Percentiles rank a stretch among this genome's conserved stretches.
phyloP scores from a whole-genome alignment of 331 rosid species.

The Phaseolus coccineus region DNA sequence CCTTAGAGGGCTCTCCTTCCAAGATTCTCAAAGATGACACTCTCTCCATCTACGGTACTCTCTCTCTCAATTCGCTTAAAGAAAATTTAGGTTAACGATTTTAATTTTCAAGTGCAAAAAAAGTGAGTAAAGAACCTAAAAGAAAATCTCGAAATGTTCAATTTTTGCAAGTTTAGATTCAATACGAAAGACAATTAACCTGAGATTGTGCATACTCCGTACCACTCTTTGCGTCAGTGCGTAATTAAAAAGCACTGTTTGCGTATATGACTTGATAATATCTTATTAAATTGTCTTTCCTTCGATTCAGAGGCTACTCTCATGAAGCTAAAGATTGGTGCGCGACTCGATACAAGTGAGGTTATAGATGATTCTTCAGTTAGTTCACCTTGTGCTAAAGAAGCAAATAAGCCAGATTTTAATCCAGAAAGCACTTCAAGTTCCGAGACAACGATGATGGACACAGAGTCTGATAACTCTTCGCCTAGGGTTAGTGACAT shows the following conservation, averaged over 20 bases:
- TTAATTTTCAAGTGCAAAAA: background rate
- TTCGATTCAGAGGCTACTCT: slow-evolving; percentile 79
- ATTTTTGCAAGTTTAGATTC: slow-evolving; percentile 19
- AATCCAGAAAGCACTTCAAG: slow-evolving; percentile 38
- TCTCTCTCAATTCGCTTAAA: background rate
- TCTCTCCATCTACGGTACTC: slow-evolving; percentile 82
- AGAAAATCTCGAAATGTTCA: background rate
- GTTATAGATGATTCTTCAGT: slow-evolving; percentile 41
- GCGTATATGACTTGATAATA: background rate
- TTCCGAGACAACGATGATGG: slow-evolving; percentile 51
- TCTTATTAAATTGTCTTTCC: background rate
- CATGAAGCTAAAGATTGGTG: slow-evolving; percentile 81
- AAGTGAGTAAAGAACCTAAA: background rate
- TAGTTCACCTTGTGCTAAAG: slow-evolving; percentile 47
- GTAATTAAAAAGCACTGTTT: no score
- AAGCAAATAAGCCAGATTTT: slow-evolving; percentile 37
- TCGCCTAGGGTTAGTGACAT: slow-evolving; percentile 12
- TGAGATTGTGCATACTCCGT: background rate
- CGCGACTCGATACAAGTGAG: slow-evolving; percentile 53
- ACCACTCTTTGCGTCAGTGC: background rate
- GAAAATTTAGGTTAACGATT: no score
- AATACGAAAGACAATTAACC: background rate
- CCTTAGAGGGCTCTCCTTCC: slow-evolving; percentile 70
- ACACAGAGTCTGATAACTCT: slow-evolving; percentile 45
- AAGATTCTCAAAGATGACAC: slow-evolving; percentile 77